Conservation (phyloP, 164 flowering plant species). For the Echeveria elegans region DNA sequence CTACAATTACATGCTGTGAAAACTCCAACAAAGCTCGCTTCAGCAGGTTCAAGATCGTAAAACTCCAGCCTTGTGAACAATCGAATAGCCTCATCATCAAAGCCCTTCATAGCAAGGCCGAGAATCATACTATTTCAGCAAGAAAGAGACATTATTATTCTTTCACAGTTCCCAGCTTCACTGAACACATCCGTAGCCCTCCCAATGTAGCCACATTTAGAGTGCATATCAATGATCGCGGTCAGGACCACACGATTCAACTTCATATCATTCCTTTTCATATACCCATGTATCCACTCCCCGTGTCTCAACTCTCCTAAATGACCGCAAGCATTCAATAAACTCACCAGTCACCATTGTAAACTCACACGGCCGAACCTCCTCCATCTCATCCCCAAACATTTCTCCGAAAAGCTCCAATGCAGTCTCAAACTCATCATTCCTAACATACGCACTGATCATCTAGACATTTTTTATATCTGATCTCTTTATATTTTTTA, state of each 20-base stretch:
- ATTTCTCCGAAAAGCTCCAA: constrained; percentile 47
- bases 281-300: constrained; percentile 62
- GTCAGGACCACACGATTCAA: constrained; percentile 43
- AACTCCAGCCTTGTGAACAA: constrained; percentile 42
- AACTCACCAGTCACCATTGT: constrained; percentile 71
- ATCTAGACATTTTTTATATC: too few species aligned
- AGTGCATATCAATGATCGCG: constrained; percentile 68
- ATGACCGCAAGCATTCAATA: constrained; percentile 50
- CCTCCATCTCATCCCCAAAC: constrained; percentile 22
- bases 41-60: constrained; percentile 36
- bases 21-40: constrained; percentile 52
- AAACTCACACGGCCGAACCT: constrained; percentile 42
- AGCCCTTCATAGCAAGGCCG: constrained; percentile 70
- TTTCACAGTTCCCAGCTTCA: constrained; percentile 9
- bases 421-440: constrained; percentile 46
- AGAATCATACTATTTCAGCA: constrained; percentile 72
- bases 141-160: constrained; percentile 49
- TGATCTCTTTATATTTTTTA: too few species aligned
- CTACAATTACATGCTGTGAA: constrained; percentile 64
- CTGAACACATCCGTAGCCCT: constrained; percentile 43
- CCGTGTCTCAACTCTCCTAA: constrained; percentile 67
- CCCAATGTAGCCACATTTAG: constrained; percentile 55
- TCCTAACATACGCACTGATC: constrained; percentile 74
- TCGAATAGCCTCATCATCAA: constrained; percentile 38
- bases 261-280: constrained; percentile 30